Evolutionary conservation across 768 basidiomycete species (phyloP).

Genomic region (Tremella fuciformis): DNA sequence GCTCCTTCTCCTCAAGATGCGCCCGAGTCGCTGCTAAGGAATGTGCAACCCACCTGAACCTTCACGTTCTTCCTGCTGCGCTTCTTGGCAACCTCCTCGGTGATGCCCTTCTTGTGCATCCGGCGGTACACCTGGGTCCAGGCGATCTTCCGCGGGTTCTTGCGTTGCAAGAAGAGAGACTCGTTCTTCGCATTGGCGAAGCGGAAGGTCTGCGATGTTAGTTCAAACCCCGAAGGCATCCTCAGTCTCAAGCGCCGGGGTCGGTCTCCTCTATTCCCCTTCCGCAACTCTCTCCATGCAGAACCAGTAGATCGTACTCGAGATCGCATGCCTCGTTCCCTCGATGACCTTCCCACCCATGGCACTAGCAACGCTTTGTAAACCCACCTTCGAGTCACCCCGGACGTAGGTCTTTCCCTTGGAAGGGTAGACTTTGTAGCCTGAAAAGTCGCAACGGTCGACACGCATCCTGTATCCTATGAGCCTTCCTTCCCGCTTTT

Average conservation of each 20-base stretch:
- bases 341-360: too few relatives aligned
- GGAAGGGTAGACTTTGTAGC: slow-evolving; percentile 94
- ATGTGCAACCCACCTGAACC: slow-evolving; percentile 55
- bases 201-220: slow-evolving; percentile 73
- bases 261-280: slow-evolving; percentile 3
- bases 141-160: slow-evolving; percentile 99
- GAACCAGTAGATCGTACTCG: too few relatives aligned
- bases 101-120: slow-evolving; percentile 99
- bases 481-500: background rate
- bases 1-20: background rate
- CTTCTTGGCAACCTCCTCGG: slow-evolving; percentile 99
- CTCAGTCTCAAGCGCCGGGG: slow-evolving; percentile 9
- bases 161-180: slow-evolving; percentile 97
- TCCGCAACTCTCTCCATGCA: too few relatives aligned
- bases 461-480: slow-evolving; percentile 64
- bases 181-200: slow-evolving; percentile 89
- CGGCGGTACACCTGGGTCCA: slow-evolving; percentile 66
- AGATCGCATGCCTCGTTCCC: too few relatives aligned
- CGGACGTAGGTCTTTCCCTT: slow-evolving; percentile 95
- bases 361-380: background rate
- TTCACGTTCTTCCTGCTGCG: slow-evolving; percentile 94
- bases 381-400: slow-evolving; percentile 85
- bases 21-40: background rate
- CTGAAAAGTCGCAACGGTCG: slow-evolving; percentile 98
- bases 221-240: background rate